Evolutionary conservation across 2,329 filamentous ascomycete species (phyloP), one percentile per base, ranked within the genome.

Genomic region (Zasmidium citrigriseum): DNA sequence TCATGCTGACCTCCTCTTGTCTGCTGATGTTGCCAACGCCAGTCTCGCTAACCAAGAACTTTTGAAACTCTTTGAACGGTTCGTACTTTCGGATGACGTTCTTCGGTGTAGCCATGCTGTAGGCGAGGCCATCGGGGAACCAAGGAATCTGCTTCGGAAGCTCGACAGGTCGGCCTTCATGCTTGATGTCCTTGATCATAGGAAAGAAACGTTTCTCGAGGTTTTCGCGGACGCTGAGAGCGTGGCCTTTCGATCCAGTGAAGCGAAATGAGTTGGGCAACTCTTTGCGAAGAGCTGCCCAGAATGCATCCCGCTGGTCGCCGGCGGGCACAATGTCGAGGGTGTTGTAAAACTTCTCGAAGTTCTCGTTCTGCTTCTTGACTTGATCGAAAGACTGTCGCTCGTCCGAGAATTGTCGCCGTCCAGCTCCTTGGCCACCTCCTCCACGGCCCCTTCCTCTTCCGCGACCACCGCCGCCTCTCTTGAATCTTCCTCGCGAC

Each of bases 1-100:
- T 98, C 95, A 99, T 99, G 80, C 91, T 96, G 70, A 99, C 95
- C 46, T 96, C 89, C 78, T 99, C 95, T 77, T 99, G 95, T 69
- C 95, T 87, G 76, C 90, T 96, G 70, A 99, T 98, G 75, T 98
- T 99, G 69, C 95, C 95, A 21, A 98, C 92, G 57, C 90, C 92
- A 3, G 95, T 97, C 82, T 99, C 95, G 53, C 93, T 96, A 51
- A 99, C 95, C 52, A 99, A 83, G 80, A 97, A 99, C 74, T 96
- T 96, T 75, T 99, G 95, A 78, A 99, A 98, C 24, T 90, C 89
- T 51, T 92, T 88, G 74, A 99, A 99, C 2, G 95, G 95, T 34
- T 91, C 87, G 75, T 96, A 96, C 73, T 93, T 93, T 69, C 95
- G 89, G 62, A 99, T 85, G 65, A 98, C 89, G 72, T 96, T 93